Conservation (phyloP, 495 filamentous ascomycete genomes). For the Aspergillus wentii region DNA sequence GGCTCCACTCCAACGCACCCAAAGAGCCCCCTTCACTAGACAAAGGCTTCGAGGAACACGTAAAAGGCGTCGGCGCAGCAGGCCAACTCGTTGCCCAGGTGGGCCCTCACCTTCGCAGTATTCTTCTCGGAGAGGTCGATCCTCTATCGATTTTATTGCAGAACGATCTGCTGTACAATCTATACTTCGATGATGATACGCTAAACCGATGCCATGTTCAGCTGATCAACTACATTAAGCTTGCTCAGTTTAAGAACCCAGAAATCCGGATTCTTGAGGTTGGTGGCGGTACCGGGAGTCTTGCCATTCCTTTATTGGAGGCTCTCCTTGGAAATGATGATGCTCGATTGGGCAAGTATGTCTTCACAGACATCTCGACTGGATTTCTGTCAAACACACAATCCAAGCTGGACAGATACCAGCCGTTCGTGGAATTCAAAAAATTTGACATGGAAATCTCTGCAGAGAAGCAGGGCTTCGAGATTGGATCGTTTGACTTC, state of each 20-base stretch:
- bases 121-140: too few relatives aligned
- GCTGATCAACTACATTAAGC: constrained; percentile 18
- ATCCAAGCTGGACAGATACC: constrained; percentile 1
- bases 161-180: too few relatives aligned
- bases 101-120: constrained; percentile 15
- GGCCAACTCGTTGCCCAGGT: constrained; percentile 16
- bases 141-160: too few relatives aligned
- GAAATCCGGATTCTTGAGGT: constrained; percentile 47
- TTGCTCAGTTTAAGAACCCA: constrained; percentile 23
- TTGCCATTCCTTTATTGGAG: constrained; percentile 34
- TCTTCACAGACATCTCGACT: constrained; percentile 46
- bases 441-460: constrained; percentile 41
- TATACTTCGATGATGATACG: constrained; percentile 24
- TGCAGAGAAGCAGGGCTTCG: constrained; percentile 41
- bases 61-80: too few relatives aligned
- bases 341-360: constrained; percentile 9
- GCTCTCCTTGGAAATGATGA: constrained; percentile 15
- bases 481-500: constrained; percentile 40
- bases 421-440: constrained; percentile 6
- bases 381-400: constrained; percentile 14
- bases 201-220: too few relatives aligned
- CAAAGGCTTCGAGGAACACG: too few relatives aligned
- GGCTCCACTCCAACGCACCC: too few relatives aligned
- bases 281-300: constrained; percentile 49
- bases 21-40: too few relatives aligned